Percentiles rank a stretch among this genome's conserved stretches.
Evolutionary conservation across 2,329 filamentous ascomycete species (phyloP).

Genomic region (Neonectria punicea): DNA sequence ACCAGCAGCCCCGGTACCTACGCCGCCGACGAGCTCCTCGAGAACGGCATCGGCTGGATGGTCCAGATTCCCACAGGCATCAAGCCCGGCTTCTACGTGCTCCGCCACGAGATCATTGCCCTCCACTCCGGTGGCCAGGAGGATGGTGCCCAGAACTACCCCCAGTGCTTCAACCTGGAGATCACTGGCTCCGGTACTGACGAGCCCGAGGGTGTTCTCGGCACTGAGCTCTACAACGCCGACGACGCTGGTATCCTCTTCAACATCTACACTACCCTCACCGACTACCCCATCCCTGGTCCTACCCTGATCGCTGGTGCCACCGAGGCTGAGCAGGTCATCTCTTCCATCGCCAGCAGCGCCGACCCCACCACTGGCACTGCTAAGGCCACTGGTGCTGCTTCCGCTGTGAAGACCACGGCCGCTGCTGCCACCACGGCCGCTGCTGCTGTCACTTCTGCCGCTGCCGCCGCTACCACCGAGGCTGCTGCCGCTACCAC

Average conservation of each 20-base stretch:
- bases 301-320: conserved; percentile 41
- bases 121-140: conserved; percentile 55
- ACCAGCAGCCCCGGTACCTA: conserved; percentile 52
- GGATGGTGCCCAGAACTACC: conserved; percentile 63
- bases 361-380: conserved; percentile 28
- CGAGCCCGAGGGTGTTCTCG: conserved; percentile 47
- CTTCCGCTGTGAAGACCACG: conserved; percentile 14
- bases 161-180: conserved; percentile 62
- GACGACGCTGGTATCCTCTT: conserved; percentile 48
- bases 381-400: conserved; percentile 21
- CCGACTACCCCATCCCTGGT: conserved; percentile 44
- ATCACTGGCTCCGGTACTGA: conserved; percentile 55
- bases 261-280: conserved; percentile 45
- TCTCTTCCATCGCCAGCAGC: conserved; percentile 30
- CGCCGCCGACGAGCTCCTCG: conserved; percentile 55
- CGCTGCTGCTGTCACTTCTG: conserved; percentile 20
- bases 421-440: conserved; percentile 1
- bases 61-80: conserved; percentile 49
- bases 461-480: conserved; percentile 14
- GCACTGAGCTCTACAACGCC: conserved; percentile 45
- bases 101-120: conserved; percentile 64
- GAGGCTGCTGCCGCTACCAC: conserved; percentile 12
- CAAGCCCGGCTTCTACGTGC: conserved; percentile 56
- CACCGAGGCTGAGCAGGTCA: conserved; percentile 32
- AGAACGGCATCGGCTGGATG: conserved; percentile 50